Conservation (phyloP, 2,329 filamentous ascomycete species). For the Hymenoscyphus linearis region DNA sequence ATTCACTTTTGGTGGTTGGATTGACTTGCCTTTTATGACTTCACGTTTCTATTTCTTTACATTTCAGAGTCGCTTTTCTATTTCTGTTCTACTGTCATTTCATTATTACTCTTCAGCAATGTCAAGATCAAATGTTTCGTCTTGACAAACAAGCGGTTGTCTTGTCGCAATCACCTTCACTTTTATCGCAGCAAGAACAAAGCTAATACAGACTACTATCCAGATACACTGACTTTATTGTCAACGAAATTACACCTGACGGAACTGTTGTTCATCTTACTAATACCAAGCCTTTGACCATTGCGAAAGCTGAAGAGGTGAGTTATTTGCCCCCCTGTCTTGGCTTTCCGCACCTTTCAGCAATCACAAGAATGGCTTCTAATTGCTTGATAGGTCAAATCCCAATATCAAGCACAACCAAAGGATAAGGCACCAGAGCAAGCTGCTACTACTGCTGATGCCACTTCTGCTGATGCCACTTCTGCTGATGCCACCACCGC, state of each 20-base stretch:
- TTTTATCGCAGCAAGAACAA: neutral
- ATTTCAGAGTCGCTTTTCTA: neutral
- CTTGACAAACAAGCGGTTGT: neutral
- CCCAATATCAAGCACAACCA: neutral
- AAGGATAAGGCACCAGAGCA: neutral
- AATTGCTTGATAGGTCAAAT: neutral
- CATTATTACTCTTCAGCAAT: neutral
- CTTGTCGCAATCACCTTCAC: neutral
- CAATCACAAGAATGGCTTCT: neutral
- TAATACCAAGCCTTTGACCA: constrained; percentile 29
- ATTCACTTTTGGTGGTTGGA: neutral
- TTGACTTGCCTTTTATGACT: neutral
- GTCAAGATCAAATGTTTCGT: neutral
- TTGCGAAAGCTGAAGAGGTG: constrained; percentile 10
- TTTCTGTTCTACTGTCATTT: neutral
- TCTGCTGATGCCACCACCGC: neutral
- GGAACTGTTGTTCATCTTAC: constrained; percentile 59
- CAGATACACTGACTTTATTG: constrained; percentile 69
- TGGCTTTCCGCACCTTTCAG: neutral
- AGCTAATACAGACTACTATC: constrained; percentile 3
- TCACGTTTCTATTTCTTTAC: neutral
- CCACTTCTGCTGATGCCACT: too few relatives aligned
- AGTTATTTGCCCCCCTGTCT: neutral
- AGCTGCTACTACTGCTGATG: too few relatives aligned
- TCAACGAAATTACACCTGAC: constrained; percentile 63